phyloP scores from a whole-genome alignment of 139 green algal species.

The Chlamydomonas sp. region DNA sequence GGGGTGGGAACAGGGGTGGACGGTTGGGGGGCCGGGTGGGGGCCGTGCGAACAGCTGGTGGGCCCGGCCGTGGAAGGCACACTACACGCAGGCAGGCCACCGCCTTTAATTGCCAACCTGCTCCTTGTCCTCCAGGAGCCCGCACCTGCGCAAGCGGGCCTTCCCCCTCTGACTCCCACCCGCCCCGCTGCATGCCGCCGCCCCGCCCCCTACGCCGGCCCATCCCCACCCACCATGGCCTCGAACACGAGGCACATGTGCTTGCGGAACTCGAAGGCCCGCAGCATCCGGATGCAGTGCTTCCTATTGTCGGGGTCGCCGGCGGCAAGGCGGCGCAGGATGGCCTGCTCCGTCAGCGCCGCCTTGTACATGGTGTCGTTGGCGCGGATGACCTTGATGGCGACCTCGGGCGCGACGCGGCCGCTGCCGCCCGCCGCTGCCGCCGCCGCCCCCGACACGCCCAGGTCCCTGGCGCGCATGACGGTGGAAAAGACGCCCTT shows the following conservation, averaged over 20 bases:
- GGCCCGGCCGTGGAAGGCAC: no score
- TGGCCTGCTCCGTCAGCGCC: constrained; percentile 79
- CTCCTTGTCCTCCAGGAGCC: no score
- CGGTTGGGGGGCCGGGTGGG: no score
- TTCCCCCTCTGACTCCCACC: no score
- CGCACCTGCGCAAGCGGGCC: no score
- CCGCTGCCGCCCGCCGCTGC: not conserved
- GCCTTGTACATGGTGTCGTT: constrained; percentile 94
- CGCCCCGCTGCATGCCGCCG: not conserved
- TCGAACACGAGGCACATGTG: constrained; percentile 98
- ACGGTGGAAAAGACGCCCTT: constrained; percentile 97
- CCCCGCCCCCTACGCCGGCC: not conserved
- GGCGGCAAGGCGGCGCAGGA: constrained; percentile 84
- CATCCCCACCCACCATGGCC: constrained; percentile 68
- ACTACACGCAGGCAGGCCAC: no score
- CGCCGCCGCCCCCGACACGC: constrained; percentile 2
- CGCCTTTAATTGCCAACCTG: no score
- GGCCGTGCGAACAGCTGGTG: no score
- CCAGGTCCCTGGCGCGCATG: constrained; percentile 85
- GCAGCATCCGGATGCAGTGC: constrained; percentile 92
- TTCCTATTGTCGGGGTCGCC: constrained; percentile 88
- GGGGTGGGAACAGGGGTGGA: not conserved
- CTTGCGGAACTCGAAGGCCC: constrained; percentile 93
- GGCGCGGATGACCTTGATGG: constrained; percentile 86
- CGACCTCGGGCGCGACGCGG: constrained; percentile 67